Conservation (phyloP, 2,329 filamentous ascomycete species). For the Rutstroemia sp. region DNA sequence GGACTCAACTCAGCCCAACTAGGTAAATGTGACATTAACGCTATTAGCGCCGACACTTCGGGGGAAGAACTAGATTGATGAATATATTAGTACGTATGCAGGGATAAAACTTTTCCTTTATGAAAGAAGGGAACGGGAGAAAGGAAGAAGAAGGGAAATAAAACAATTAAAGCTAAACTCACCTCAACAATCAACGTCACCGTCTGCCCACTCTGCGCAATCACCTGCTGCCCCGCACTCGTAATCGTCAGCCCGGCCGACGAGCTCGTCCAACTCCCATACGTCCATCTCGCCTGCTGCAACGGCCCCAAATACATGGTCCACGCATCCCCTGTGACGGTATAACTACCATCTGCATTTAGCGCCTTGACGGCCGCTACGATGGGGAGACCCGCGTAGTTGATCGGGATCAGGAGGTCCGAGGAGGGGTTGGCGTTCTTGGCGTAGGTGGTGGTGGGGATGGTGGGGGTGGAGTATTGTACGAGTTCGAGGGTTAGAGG, state of each 20-base stretch:
- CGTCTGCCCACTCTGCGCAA: not conserved
- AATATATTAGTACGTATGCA: not conserved
- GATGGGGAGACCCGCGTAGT: conserved; percentile 42
- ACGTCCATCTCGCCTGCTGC: conserved; percentile 44
- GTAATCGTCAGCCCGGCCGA: conserved; percentile 39
- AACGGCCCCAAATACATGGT: conserved; percentile 45
- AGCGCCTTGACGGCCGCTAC: conserved; percentile 45
- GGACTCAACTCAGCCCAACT: not conserved
- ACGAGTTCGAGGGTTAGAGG: conserved; percentile 41
- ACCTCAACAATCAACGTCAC: conserved; percentile 39
- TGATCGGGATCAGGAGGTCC: conserved; percentile 41
- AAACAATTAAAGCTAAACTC: not conserved
- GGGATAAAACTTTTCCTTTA: too few species aligned
- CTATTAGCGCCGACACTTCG: conserved; percentile 39
- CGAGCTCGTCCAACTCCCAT: conserved; percentile 43
- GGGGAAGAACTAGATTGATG: conserved; percentile 40
- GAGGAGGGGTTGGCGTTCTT: conserved; percentile 3
- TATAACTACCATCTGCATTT: conserved; percentile 39
- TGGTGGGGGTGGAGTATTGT: conserved; percentile 42
- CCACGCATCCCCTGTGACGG: conserved; percentile 45
- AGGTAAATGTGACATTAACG: conserved; percentile 38
- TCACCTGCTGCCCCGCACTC: conserved; percentile 35
- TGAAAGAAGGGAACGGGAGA: not conserved
- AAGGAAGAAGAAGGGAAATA: not conserved
- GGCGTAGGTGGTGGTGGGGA: conserved; percentile 11